phyloP scores from a whole-genome alignment of 2,329 filamentous ascomycete genomes.

The Aulographum hederae region DNA sequence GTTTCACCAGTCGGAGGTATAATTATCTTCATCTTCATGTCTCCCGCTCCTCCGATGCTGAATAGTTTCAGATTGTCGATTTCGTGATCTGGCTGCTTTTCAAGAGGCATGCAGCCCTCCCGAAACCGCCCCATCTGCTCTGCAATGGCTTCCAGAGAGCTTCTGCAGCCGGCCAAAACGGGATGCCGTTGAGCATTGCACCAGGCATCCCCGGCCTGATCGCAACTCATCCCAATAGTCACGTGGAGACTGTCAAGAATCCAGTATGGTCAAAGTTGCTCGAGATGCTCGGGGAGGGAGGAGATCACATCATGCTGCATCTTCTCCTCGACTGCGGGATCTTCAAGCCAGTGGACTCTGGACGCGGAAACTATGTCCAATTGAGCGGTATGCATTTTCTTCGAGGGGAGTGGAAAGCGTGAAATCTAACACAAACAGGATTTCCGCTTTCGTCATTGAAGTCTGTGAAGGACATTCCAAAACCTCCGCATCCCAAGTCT shows the following conservation, averaged over 20 bases:
- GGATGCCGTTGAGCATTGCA: constrained; percentile 14
- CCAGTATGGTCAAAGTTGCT: constrained; percentile 61
- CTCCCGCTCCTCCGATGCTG: too few relatives aligned
- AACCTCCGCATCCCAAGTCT: constrained; percentile 2
- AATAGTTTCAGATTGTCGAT: constrained; percentile 26
- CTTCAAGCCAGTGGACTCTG: constrained; percentile 44
- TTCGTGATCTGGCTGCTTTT: constrained; percentile 57
- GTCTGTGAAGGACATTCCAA: constrained; percentile 9
- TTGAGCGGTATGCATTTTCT: constrained; percentile 63
- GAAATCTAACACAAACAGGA: constrained; percentile 17
- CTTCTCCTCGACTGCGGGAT: constrained; percentile 62
- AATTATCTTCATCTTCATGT: too few relatives aligned
- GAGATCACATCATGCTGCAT: constrained; percentile 60
- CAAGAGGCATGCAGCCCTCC: constrained; percentile 28
- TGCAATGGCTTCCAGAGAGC: constrained; percentile 61
- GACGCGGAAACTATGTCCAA: constrained; percentile 54
- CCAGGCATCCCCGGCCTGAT: constrained; percentile 47
- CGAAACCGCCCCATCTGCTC: constrained; percentile 54
- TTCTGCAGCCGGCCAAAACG: too few relatives aligned
- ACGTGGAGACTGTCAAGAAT: constrained; percentile 49
- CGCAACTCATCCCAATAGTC: constrained; percentile 46
- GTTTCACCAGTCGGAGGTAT: too few relatives aligned
- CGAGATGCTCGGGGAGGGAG: constrained; percentile 52
- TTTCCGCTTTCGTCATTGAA: constrained; percentile 32
- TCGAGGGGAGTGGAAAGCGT: too few relatives aligned